phyloP scores from a whole-genome alignment of 352 stramenopile species.

The Phytophthora vignae region DNA sequence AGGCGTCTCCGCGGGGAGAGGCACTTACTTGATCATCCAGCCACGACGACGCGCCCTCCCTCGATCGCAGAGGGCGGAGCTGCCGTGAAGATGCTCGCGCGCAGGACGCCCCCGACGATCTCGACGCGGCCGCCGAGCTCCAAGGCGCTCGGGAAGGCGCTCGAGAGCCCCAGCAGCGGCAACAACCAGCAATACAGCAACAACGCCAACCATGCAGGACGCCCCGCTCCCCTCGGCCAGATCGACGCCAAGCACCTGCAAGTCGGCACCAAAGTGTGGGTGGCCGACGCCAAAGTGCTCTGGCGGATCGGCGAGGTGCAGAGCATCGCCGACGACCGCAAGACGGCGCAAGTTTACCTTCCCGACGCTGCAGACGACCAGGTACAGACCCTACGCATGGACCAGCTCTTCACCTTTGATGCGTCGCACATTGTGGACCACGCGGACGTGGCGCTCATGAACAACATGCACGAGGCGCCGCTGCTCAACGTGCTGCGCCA shows the following conservation, averaged over 20 bases:
- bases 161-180: conserved; percentile 32
- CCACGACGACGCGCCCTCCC: not conserved
- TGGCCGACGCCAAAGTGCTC: conserved; percentile 75
- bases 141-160: conserved; percentile 28
- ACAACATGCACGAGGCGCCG: conserved; percentile 91
- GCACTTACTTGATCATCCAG: conserved; percentile 13
- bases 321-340: conserved; percentile 48
- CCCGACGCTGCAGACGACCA: conserved; percentile 69
- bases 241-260: conserved; percentile 61
- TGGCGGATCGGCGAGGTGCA: conserved; percentile 87
- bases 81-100: conserved; percentile 29
- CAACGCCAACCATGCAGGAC: conserved; percentile 20
- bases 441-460: conserved; percentile 88
- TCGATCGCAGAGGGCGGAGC: conserved; percentile 18
- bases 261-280: conserved; percentile 75
- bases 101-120: conserved; percentile 20
- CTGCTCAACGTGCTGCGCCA: conserved; percentile 82
- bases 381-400: conserved; percentile 55
- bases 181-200: conserved; percentile 28
- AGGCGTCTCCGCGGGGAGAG: not conserved
- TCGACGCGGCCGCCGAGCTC: conserved; percentile 29
- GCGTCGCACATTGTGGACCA: conserved; percentile 87
- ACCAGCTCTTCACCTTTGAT: conserved; percentile 83
- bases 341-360: conserved; percentile 66
- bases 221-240: conserved; percentile 42